Percentiles rank a stretch among this genome's conserved stretches.
Evolutionary conservation across 2,329 filamentous ascomycete genomes (phyloP).

Genomic region (Cordyceps cateniannulata): DNA sequence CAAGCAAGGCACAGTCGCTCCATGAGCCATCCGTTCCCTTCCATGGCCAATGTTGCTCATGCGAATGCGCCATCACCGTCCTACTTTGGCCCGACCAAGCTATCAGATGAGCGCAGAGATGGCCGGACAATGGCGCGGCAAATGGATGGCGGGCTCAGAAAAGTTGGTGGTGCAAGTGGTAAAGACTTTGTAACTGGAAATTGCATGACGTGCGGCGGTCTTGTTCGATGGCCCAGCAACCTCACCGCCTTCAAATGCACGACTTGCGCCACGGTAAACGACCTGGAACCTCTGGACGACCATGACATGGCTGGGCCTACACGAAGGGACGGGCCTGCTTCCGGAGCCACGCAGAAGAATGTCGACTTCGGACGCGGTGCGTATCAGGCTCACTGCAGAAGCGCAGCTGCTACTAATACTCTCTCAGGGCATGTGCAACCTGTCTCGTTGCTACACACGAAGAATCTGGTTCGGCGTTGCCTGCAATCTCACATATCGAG

Average conservation of each 20-base stretch:
- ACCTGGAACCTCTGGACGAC: slow-evolving; percentile 41
- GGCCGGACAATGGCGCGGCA: slow-evolving; percentile 25
- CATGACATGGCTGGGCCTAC: slow-evolving; percentile 18
- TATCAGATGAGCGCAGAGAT: slow-evolving; percentile 33
- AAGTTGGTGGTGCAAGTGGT: slow-evolving; percentile 20
- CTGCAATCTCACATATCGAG: slow-evolving; percentile 25
- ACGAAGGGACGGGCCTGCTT: slow-evolving; percentile 18
- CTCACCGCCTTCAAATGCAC: slow-evolving; percentile 73
- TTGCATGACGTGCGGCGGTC: slow-evolving; percentile 81
- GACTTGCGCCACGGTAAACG: slow-evolving; percentile 79
- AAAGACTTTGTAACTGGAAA: slow-evolving; percentile 62
- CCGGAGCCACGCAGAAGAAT: background rate
- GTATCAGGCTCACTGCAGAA: background rate
- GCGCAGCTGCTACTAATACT: background rate
- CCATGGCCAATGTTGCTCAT: slow-evolving; percentile 50
- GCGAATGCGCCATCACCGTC: slow-evolving; percentile 13
- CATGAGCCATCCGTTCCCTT: slow-evolving; percentile 74
- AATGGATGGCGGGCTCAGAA: slow-evolving; percentile 23
- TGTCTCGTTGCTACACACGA: slow-evolving; percentile 30
- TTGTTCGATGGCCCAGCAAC: slow-evolving; percentile 71
- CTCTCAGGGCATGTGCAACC: slow-evolving; percentile 17
- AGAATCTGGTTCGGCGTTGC: slow-evolving; percentile 26
- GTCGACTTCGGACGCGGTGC: slow-evolving; percentile 8
- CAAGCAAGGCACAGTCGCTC: slow-evolving; percentile 43
- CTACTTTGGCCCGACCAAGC: slow-evolving; percentile 27